phyloP scores from a whole-genome alignment of 2,329 filamentous ascomycete species.

The Calonectria pseudoturangicola region DNA sequence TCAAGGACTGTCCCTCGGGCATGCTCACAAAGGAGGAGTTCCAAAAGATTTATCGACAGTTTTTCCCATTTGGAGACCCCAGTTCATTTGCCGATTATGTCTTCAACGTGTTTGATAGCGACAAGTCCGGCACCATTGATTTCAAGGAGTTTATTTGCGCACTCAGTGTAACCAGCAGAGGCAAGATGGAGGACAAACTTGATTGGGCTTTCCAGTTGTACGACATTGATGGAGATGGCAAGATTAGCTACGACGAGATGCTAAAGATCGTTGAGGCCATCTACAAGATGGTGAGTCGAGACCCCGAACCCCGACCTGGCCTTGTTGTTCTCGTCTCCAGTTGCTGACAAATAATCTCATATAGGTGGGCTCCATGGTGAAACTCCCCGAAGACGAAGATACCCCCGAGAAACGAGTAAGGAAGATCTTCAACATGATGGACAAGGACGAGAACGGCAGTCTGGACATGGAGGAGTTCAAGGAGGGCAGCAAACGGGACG shows the following conservation, averaged over 20 bases:
- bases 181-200: constrained; percentile 99
- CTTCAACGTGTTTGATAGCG: constrained; percentile 98
- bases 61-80: constrained; percentile 98
- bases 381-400: constrained; percentile 98
- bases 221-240: constrained; percentile 98
- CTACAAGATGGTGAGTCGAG: constrained; percentile 92
- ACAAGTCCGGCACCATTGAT: constrained; percentile 97
- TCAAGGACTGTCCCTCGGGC: constrained; percentile 98
- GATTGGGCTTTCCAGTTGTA: constrained; percentile 99
- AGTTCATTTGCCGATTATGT: constrained; percentile 99
- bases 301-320: not conserved
- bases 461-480: constrained; percentile 99
- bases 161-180: constrained; percentile 94
- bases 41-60: constrained; percentile 99
- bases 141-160: constrained; percentile 99
- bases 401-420: constrained; percentile 97
- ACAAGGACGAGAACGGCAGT: constrained; percentile 99
- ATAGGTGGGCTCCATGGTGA: constrained; percentile 98
- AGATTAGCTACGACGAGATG: constrained; percentile 99
- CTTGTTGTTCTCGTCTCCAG: not conserved
- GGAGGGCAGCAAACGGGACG: constrained; percentile 98
- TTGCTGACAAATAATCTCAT: constrained; percentile 41
- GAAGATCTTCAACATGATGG: constrained; percentile 99
- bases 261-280: constrained; percentile 98
- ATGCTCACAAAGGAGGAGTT: constrained; percentile 99